phyloP scores from a whole-genome alignment of 2,329 filamentous ascomycete species.

The Zelopaecilomyces penicillatus region DNA sequence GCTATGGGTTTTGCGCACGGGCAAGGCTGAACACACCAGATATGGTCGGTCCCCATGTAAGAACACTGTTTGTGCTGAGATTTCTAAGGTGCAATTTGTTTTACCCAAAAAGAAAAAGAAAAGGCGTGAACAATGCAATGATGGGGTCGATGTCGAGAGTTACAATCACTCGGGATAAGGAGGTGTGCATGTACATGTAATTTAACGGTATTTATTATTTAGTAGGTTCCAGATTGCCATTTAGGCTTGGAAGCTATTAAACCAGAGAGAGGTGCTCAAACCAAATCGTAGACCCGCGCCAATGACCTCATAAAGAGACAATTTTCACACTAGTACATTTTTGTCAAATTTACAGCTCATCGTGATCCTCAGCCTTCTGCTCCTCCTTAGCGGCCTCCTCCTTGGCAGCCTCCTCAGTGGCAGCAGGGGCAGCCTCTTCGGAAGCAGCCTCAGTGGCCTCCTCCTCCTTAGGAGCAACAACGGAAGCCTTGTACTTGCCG shows the following conservation, averaged over 20 bases:
- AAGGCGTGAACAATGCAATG: too few species aligned
- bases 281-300: conserved; percentile 22
- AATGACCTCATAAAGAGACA: conserved; percentile 24
- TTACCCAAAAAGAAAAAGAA: too few species aligned
- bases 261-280: conserved; percentile 9
- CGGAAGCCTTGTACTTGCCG: conserved; percentile 77
- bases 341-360: conserved; percentile 61
- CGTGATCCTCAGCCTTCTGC: conserved; percentile 47
- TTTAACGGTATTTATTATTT: background rate
- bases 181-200: too few species aligned
- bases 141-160: too few species aligned
- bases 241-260: conserved; percentile 20
- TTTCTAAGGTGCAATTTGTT: too few species aligned
- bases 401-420: conserved; percentile 38
- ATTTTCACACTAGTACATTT: conserved; percentile 20
- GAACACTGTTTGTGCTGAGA: too few species aligned
- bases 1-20: too few species aligned
- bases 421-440: conserved; percentile 45
- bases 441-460: conserved; percentile 26
- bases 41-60: too few species aligned
- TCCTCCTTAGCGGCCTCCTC: conserved; percentile 37
- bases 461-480: conserved; percentile 45
- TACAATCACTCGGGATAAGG: too few species aligned
- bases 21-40: too few species aligned
- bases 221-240: conserved; percentile 13